Conservation (phyloP, 495 filamentous ascomycete species). For the Penicillium chermesinum region DNA sequence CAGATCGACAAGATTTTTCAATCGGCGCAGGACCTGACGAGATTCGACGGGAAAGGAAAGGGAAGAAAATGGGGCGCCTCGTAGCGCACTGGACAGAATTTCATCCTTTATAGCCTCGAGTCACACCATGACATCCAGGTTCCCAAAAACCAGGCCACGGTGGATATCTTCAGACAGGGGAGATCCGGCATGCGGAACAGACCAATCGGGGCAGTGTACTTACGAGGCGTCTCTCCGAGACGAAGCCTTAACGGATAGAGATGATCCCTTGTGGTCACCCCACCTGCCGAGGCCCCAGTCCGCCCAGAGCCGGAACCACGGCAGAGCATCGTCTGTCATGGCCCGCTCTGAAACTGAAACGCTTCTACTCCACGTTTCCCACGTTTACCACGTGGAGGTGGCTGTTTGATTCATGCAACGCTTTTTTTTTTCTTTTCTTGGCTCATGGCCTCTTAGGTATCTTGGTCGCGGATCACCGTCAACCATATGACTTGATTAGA, state of each 20-base stretch:
- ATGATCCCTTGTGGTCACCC: constrained; percentile 22
- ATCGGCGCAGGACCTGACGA: too few relatives aligned
- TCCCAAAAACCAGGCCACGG: too few relatives aligned
- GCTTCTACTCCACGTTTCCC: not conserved
- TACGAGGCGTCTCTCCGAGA: too few relatives aligned
- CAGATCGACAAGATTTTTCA: constrained; percentile 1
- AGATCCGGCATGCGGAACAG: too few relatives aligned
- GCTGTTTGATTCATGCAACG: too few relatives aligned
- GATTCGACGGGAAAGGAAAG: not conserved
- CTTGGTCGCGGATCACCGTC: not conserved
- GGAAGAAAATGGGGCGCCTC: constrained; percentile 12
- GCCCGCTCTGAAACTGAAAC: not conserved
- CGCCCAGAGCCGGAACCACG: not conserved
- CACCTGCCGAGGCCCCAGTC: too few relatives aligned
- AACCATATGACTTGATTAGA: too few relatives aligned
- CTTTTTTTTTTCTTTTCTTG: too few relatives aligned
- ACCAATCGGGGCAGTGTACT: too few relatives aligned
- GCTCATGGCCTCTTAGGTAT: not conserved
- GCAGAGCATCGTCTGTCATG: not conserved
- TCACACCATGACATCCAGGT: too few relatives aligned
- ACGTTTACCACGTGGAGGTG: not conserved
- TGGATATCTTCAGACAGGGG: too few relatives aligned
- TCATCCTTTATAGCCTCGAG: constrained; percentile 14
- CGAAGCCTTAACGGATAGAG: too few relatives aligned
- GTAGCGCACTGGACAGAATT: constrained; percentile 16